Evolutionary conservation across 2,329 filamentous ascomycete species (phyloP).

Genomic region (Ceratocystiopsis sp.): DNA sequence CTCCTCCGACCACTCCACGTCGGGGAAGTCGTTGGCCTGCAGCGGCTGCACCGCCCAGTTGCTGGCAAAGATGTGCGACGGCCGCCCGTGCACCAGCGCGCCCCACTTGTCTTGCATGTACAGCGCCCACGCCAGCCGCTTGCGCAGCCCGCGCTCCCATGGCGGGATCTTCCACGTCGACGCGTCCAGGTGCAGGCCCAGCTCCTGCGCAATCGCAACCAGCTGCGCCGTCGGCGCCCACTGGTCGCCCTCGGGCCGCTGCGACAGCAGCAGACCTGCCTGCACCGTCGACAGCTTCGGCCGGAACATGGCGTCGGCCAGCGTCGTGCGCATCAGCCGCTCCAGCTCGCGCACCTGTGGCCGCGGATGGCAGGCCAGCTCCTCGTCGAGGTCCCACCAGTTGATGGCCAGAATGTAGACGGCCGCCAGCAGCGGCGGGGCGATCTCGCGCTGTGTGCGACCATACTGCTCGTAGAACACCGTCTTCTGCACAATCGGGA

Average conservation of each 20-base stretch:
- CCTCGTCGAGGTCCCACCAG: slow-evolving; percentile 41
- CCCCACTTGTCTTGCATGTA: slow-evolving; percentile 63
- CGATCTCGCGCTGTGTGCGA: slow-evolving; percentile 38
- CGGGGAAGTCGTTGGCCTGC: slow-evolving; percentile 53
- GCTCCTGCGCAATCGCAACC: slow-evolving; percentile 38
- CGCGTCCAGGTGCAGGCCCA: slow-evolving; percentile 44
- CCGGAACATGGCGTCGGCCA: slow-evolving; percentile 29
- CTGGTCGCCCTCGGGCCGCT: slow-evolving; percentile 27
- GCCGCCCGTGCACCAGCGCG: slow-evolving; percentile 67
- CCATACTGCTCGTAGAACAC: slow-evolving; percentile 46
- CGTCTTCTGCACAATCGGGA: slow-evolving; percentile 67
- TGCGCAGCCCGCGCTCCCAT: slow-evolving; percentile 45
- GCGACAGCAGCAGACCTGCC: slow-evolving; percentile 35
- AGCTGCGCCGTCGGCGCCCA: slow-evolving; percentile 34
- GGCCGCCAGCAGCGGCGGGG: slow-evolving; percentile 39
- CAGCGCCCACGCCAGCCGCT: slow-evolving; percentile 44
- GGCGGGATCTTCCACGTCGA: slow-evolving; percentile 42
- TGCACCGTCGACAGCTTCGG: slow-evolving; percentile 39
- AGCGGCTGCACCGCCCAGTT: slow-evolving; percentile 64
- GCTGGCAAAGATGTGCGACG: slow-evolving; percentile 51
- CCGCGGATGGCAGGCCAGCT: slow-evolving; percentile 27
- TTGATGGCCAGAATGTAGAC: slow-evolving; percentile 46
- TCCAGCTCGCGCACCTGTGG: slow-evolving; percentile 22
- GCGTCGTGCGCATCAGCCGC: slow-evolving; percentile 20
- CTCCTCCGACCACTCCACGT: slow-evolving; percentile 46